Conservation (phyloP, 768 basidiomycete genomes). For the Leccinum uliginosum region DNA sequence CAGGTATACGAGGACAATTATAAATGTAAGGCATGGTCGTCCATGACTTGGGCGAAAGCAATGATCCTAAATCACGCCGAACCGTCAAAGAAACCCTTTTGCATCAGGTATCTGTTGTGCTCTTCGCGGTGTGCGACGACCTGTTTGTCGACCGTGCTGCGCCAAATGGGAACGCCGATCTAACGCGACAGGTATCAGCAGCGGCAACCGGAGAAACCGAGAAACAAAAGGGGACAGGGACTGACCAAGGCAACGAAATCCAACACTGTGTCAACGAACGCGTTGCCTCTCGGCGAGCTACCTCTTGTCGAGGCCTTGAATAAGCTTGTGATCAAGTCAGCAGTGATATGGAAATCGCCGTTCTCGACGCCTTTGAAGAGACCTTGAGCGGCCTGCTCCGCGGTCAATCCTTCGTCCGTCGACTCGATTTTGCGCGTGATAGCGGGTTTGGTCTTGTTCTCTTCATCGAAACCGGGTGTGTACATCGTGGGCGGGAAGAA, state of each 20-base stretch:
- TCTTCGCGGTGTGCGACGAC: slow-evolving; percentile 43
- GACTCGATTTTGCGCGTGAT: slow-evolving; percentile 76
- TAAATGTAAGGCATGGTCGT: neutral
- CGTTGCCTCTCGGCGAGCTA: slow-evolving; percentile 55
- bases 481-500: slow-evolving; percentile 82
- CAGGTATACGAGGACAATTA: neutral
- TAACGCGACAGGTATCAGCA: slow-evolving; percentile 16
- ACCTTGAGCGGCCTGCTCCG: slow-evolving; percentile 57
- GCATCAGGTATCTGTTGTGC: slow-evolving; percentile 41
- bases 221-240: slow-evolving; percentile 1
- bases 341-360: slow-evolving; percentile 71
- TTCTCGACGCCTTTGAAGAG: slow-evolving; percentile 68
- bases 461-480: slow-evolving; percentile 70
- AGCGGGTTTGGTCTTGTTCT: slow-evolving; percentile 73
- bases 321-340: slow-evolving; percentile 60
- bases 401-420: slow-evolving; percentile 55
- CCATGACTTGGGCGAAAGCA: too few relatives aligned
- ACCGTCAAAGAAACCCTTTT: slow-evolving; percentile 39
- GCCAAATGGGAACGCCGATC: slow-evolving; percentile 53
- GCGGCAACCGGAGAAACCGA: neutral
- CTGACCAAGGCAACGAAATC: slow-evolving; percentile 46
- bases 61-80: slow-evolving; percentile 1
- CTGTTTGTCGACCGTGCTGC: slow-evolving; percentile 44
- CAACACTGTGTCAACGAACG: slow-evolving; percentile 46
- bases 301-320: slow-evolving; percentile 65